Base-by-base conservation (phyloP, 2,329 filamentous ascomycete genomes). In the Diaporthe citrichinensis region DNA sequence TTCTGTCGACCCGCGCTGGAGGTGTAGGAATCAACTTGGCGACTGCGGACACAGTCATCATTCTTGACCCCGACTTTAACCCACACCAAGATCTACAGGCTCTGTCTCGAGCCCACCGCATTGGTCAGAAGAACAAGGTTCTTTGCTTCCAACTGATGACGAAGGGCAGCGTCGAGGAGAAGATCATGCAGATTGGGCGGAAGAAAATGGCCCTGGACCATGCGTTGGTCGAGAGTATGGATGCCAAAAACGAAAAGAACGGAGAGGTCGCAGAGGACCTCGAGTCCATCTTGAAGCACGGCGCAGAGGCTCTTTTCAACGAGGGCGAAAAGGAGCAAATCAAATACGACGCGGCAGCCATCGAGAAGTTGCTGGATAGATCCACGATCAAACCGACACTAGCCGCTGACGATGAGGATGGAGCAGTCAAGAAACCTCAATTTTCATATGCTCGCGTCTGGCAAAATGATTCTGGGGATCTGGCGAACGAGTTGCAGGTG, bases 41-140 rank as follows among this genome's bases (percentile, higher is more conserved):
- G 0, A 98, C 96, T 10, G 97, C 97, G 3, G 97, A 99, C 81
- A 99, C 97, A 0, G 97, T 99, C 77, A 98, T 99, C 78, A 98
- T 99, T 78, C 92, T 98, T 78, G 96, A 99, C 80, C 95, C 95
- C 0, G 97, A 99, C 81, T 98, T 98, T 87, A 99, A 99, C 77
- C 97, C 97, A 0, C 97, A 99, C 81, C 97, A 99, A 84, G 97
- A 99, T 81, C 94, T 99, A 55, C 97, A 99, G 83, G 97, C 97
- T 0, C 89, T 99, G 41, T 98, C 96, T 41, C 92, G 97, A 78
- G 97, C 96, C 25, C 97, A 99, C 84, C 93, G 97, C 36, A 98
- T 99, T 78, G 97, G 97, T 0, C 97, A 99, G 84, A 95, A 95
- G 84, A 95, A 97, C 79, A 98, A 97, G 80, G 97, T 99, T 0